Evolutionary conservation across 2,329 filamentous ascomycete genomes (phyloP), one percentile per base, ranked within the genome.

Genomic region (Thielaviopsis populi): DNA sequence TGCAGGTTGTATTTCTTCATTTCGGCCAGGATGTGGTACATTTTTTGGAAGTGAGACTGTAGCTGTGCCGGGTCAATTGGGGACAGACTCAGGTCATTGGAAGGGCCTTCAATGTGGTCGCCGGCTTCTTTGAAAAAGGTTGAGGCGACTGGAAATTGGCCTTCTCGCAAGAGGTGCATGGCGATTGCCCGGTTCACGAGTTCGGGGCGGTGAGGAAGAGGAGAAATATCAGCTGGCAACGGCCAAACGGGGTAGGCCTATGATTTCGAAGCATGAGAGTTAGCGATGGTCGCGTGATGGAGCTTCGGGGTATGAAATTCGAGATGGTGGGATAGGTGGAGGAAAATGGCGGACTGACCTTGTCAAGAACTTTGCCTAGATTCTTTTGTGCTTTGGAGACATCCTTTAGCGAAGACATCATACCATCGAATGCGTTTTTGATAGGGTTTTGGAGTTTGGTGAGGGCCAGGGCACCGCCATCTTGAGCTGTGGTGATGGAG

Each of bases 101-200:
- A 64, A 7, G 40, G 8, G 17, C 33, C 15, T 37, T 50, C 40
- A 42, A 61, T 56, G 24, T 37, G 43, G 13, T 61, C 53, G 30
- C 58, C 40, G 10, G 77, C 83, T 77, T 97, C 94, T 15, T 81
- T 77, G 59, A 96, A 83, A 69, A 99, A 96, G 1, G 86, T 90
- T 17, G 86, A 84, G 13, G 92, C 92, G 1, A 96, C 91, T 24
- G 80, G 81, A 73, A 99, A 99, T 71, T 96, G 88, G 59, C 94
- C 94, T 75, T 97, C 92, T 48, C 94, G 88, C 46, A 99, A 81
- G 24, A 99, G 81, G 72, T 99, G 94, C 91, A 97, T 96, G 10
- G 89, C 89, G 69, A 99, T 95, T 6, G 94, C 92, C 64, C 91
- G 84, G 75, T 96, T 95, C 71, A 97, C 89, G 13, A 96, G 79